Conservation (phyloP, 192 early-diverging fungal genomes). For the Mortierella claussenii region DNA sequence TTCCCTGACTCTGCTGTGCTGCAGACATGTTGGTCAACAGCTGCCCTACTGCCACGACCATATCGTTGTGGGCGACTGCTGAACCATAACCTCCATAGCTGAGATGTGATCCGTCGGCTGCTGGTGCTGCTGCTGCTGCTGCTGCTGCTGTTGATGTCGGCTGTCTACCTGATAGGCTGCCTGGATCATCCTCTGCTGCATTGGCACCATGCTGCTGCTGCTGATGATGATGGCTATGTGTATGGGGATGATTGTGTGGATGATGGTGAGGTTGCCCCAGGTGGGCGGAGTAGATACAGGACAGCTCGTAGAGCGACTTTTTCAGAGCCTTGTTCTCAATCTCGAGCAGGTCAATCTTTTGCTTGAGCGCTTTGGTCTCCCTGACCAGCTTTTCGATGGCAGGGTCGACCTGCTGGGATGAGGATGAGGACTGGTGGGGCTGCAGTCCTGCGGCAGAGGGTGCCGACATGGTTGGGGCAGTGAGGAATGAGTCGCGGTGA, state of each 20-base stretch:
- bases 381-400: slow-evolving; percentile 67
- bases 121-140: slow-evolving; percentile 58
- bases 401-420: slow-evolving; percentile 51
- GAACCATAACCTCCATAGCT: neutral
- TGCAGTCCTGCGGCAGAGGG: slow-evolving; percentile 26
- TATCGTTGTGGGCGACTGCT: slow-evolving; percentile 10
- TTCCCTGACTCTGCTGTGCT: slow-evolving; percentile 17
- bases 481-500: neutral
- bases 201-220: slow-evolving; percentile 1
- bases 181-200: neutral
- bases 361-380: slow-evolving; percentile 78
- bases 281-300: slow-evolving; percentile 69
- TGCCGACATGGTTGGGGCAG: slow-evolving; percentile 30
- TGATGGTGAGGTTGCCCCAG: slow-evolving; percentile 28
- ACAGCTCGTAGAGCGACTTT: slow-evolving; percentile 86
- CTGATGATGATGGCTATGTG: neutral
- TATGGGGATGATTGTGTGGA: neutral
- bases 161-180: too few species aligned
- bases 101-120: neutral
- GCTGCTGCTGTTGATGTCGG: slow-evolving; percentile 34
- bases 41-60: slow-evolving; percentile 24
- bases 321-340: slow-evolving; percentile 86
- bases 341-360: slow-evolving; percentile 74
- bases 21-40: slow-evolving; percentile 30
- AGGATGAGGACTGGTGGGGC: slow-evolving; percentile 23